These are phyloP conservation scores for Citrullus mucosospermus DNA, from an alignment of 306 rosid species.

Conservation along the genomic window DNA sequence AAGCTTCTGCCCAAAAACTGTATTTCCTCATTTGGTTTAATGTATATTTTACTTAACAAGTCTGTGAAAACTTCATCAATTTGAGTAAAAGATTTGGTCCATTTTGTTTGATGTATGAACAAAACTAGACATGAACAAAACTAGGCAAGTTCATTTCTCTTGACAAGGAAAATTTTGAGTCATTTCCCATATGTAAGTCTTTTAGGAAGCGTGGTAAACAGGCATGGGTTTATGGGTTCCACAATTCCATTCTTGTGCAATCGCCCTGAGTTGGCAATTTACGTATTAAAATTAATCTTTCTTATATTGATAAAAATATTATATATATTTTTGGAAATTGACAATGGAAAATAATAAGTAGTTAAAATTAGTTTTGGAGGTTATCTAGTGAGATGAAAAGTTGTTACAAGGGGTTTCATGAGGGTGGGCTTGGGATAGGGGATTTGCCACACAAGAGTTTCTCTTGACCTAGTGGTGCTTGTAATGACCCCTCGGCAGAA, in stretches of 20 bases:
- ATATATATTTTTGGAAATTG: not conserved
- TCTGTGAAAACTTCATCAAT: not conserved
- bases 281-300: not conserved
- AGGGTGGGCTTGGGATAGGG: not conserved
- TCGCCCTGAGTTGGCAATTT: not conserved
- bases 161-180: not conserved
- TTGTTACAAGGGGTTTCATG: not conserved
- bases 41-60: not conserved
- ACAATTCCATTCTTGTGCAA: not conserved
- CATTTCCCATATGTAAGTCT: not conserved
- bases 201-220: not conserved
- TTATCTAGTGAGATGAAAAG: not conserved
- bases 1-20: not conserved
- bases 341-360: not conserved
- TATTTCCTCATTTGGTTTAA: slow-evolving; percentile 2
- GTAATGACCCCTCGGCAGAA: not conserved
- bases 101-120: not conserved
- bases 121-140: not conserved
- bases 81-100: not conserved
- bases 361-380: not conserved
- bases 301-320: not conserved
- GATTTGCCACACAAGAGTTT: not conserved
- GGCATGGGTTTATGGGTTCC: not conserved
- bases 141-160: not conserved
- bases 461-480: not conserved